Conservation (phyloP, 2,329 filamentous ascomycete genomes). For the Ascochyta rabiei region DNA sequence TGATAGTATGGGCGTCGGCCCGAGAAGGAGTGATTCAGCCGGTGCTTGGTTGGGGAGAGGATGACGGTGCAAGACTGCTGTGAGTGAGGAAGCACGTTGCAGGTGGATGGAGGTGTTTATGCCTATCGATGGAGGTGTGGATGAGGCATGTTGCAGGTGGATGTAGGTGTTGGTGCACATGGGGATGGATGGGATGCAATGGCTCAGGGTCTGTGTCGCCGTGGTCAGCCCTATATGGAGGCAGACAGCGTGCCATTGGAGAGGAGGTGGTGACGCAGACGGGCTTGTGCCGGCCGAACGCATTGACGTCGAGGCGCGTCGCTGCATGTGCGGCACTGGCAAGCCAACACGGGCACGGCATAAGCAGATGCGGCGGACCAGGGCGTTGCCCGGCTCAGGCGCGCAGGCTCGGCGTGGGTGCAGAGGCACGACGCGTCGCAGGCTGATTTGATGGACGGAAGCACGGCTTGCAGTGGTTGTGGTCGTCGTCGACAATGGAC, state of each 20-base stretch:
- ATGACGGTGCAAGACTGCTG: neutral
- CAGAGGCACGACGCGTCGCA: constrained; percentile 3
- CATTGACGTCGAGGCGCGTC: constrained; percentile 22
- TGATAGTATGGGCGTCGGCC: constrained; percentile 13
- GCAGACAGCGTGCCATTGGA: constrained; percentile 16
- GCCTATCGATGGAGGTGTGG: no score
- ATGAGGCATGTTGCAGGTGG: no score
- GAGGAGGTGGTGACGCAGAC: constrained; percentile 19
- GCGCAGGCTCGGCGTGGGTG: constrained; percentile 9
- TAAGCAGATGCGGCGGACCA: constrained; percentile 10
- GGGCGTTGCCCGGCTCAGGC: constrained; percentile 10
- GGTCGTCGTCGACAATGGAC: no score
- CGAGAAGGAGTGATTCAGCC: constrained; percentile 18
- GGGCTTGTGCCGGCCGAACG: constrained; percentile 17
- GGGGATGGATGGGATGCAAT: neutral
- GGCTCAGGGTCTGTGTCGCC: constrained; percentile 17
- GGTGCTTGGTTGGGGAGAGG: constrained; percentile 6
- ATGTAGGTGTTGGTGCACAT: no score
- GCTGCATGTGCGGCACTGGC: constrained; percentile 18
- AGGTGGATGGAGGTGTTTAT: no score
- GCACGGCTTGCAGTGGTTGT: neutral
- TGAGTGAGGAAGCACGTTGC: no score
- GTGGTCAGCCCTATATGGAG: constrained; percentile 27
- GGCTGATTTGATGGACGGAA: constrained; percentile 24
- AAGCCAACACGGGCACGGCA: constrained; percentile 11